Conservation (phyloP, 495 filamentous ascomycete genomes). For the Hypoxylon perforatum region DNA sequence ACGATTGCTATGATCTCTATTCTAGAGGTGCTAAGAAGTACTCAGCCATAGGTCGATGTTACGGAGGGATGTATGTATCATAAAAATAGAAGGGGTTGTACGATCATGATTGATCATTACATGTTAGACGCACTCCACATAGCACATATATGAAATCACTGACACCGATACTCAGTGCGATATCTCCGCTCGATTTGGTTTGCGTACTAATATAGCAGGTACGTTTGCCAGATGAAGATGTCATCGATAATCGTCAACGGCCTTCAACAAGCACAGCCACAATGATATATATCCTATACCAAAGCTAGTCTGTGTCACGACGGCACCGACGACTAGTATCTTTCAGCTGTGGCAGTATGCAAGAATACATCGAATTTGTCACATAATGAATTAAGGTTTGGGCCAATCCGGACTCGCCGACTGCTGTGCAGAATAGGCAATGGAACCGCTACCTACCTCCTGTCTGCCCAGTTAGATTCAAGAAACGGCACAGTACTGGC, state of each 20-base stretch:
- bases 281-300: too few relatives aligned
- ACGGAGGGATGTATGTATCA: constrained; percentile 22
- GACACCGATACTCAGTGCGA: not conserved
- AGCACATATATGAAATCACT: constrained; percentile 20
- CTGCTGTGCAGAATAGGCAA: not conserved
- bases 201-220: not conserved
- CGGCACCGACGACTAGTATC: constrained; percentile 3
- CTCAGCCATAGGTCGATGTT: constrained; percentile 4
- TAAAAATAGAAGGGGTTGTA: constrained; percentile 22
- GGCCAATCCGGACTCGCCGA: not conserved
- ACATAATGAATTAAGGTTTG: constrained; percentile 1
- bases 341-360: constrained; percentile 1
- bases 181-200: not conserved
- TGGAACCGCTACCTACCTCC: too few relatives aligned
- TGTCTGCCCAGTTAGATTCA: too few relatives aligned
- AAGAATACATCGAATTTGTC: not conserved
- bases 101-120: constrained; percentile 14
- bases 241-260: too few relatives aligned
- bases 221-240: too few relatives aligned
- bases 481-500: too few relatives aligned
- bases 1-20: not conserved
- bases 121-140: constrained; percentile 42
- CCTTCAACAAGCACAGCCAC: not conserved
- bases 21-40: not conserved
- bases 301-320: not conserved